Evolutionary conservation across 2,329 filamentous ascomycete genomes (phyloP).

Genomic region (Fusarium staphyleae): DNA sequence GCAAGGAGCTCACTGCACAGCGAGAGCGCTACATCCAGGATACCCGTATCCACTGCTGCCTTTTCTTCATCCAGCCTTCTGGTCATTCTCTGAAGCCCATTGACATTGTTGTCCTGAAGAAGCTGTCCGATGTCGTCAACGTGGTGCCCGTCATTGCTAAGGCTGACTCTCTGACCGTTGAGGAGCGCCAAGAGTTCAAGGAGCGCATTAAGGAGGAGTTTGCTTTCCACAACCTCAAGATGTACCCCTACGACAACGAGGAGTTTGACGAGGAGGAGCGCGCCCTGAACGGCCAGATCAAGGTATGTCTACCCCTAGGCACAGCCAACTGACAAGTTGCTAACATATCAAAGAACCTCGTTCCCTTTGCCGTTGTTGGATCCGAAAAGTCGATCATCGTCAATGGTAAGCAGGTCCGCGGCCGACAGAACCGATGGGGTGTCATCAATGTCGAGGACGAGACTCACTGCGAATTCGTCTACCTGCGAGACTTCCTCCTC

Average conservation of each 20-base stretch:
- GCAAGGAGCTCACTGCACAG: conserved; percentile 99
- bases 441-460: conserved; percentile 99
- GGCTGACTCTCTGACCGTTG: conserved; percentile 92
- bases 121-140: conserved; percentile 98
- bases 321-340: conserved; percentile 14
- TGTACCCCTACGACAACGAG: conserved; percentile 99
- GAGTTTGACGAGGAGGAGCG: conserved; percentile 98
- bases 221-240: conserved; percentile 99
- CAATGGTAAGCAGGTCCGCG: conserved; percentile 95
- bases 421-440: conserved; percentile 98
- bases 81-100: conserved; percentile 99
- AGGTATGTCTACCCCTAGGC: conserved; percentile 64
- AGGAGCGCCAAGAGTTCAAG: conserved; percentile 97
- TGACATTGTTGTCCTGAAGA: conserved; percentile 99
- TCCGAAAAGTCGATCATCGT: conserved; percentile 98
- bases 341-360: conserved; percentile 72
- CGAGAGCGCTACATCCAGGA: conserved; percentile 99
- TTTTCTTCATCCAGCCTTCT: conserved; percentile 99
- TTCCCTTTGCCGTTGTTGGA: conserved; percentile 97
- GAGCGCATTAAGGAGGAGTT: conserved; percentile 99
- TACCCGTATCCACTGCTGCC: conserved; percentile 98
- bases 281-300: conserved; percentile 92
- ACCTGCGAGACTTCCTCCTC: conserved; percentile 97
- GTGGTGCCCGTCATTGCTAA: conserved; percentile 99
- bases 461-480: conserved; percentile 99